A percentile compares a stretch with the other conserved stretches of the same genome.
Evolutionary conservation across 2,329 filamentous ascomycete species (phyloP).

Genomic region (Phialophora expanda): DNA sequence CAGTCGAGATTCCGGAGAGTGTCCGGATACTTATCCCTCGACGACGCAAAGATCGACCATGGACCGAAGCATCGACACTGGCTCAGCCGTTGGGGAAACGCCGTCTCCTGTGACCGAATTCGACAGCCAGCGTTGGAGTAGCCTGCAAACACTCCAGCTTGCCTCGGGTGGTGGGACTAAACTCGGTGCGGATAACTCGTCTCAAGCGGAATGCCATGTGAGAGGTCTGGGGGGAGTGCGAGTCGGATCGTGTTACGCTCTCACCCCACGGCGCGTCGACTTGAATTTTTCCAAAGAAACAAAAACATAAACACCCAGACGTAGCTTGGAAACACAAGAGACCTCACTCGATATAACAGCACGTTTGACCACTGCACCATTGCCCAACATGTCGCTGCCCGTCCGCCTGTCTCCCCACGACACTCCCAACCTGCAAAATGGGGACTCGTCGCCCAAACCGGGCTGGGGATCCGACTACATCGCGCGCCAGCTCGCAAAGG

Average conservation of each 20-base stretch:
- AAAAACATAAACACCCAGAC: neutral
- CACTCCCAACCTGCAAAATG: constrained; percentile 18
- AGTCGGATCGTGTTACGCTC: neutral
- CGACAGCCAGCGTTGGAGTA: constrained; percentile 8
- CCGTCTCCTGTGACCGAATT: neutral
- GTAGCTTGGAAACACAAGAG: neutral
- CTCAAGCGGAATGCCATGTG: neutral
- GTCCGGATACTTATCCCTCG: constrained; percentile 1
- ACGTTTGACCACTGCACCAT: neutral
- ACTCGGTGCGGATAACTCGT: neutral
- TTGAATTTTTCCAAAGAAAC: neutral
- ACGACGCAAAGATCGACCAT: constrained; percentile 4
- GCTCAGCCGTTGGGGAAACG: constrained; percentile 7
- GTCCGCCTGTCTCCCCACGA: constrained; percentile 10
- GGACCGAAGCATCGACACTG: neutral
- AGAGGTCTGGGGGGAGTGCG: constrained; percentile 1
- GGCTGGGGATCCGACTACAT: constrained; percentile 18
- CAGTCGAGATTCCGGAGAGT: constrained; percentile 3
- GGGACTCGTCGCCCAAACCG: constrained; percentile 9
- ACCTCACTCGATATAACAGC: neutral
- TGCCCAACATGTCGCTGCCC: constrained; percentile 11
- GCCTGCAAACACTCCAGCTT: neutral
- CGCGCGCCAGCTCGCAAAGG: constrained; percentile 6
- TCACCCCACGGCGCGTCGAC: neutral
- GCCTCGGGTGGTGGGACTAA: neutral